Conservation (phyloP, 441 rosid species). For the Arabidopsis lyrata region DNA sequence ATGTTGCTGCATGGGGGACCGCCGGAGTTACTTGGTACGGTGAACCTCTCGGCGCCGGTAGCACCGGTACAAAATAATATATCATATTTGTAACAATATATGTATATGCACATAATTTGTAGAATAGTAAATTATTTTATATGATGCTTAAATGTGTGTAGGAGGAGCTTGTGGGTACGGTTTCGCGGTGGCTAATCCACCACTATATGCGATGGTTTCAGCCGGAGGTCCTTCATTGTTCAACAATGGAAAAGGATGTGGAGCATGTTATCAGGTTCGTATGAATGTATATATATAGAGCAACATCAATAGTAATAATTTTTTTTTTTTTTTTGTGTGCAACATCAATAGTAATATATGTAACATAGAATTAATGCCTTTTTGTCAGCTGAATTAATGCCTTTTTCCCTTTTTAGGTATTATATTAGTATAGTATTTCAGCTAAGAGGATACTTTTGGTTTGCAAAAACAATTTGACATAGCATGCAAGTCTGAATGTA, state of each 20-base stretch:
- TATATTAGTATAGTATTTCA: not conserved
- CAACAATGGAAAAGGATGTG: slow-evolving; percentile 54
- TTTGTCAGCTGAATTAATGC: not conserved
- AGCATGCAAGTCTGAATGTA: not conserved
- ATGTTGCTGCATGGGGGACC: slow-evolving; percentile 50
- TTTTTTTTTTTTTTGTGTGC: no score
- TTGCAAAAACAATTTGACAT: no score
- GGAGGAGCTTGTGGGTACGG: slow-evolving; percentile 67
- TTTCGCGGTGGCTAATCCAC: slow-evolving; percentile 43
- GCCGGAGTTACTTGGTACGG: slow-evolving; percentile 93
- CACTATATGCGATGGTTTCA: slow-evolving; percentile 47
- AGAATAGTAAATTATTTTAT: no score
- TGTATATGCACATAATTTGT: no score
- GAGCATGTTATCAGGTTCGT: slow-evolving; percentile 54
- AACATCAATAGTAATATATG: not conserved
- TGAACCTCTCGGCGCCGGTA: slow-evolving; percentile 65
- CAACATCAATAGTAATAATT: not conserved
- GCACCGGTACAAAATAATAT: slow-evolving; percentile 53
- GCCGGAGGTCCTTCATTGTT: slow-evolving; percentile 58
- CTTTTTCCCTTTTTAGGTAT: not conserved
- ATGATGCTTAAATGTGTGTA: slow-evolving; percentile 13
- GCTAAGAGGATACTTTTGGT: not conserved
- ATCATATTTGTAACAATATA: not conserved
- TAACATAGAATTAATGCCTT: not conserved
- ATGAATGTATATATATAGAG: not conserved